Conservation (phyloP, 352 stramenopile genomes). For the Phytophthora litchii region DNA sequence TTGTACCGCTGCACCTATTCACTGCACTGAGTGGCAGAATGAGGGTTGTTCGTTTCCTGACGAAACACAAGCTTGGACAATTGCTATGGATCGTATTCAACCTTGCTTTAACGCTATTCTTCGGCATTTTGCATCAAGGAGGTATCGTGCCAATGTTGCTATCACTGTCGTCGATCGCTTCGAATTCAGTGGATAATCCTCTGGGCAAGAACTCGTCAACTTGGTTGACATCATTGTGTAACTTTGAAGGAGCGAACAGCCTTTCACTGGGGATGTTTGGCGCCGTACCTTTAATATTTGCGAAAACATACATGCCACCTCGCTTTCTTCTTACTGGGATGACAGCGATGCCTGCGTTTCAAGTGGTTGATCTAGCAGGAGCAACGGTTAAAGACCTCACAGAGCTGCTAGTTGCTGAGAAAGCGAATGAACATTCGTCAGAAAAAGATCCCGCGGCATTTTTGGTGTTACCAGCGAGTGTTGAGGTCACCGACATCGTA, state of each 20-base stretch:
- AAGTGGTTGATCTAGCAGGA: conserved; percentile 61
- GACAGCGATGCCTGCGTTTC: conserved; percentile 26
- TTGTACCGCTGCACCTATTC: conserved; percentile 86
- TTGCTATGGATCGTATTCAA: conserved; percentile 67
- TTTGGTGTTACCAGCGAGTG: conserved; percentile 53
- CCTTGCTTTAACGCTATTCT: conserved; percentile 55
- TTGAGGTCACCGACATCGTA: conserved; percentile 34
- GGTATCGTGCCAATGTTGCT: conserved; percentile 69
- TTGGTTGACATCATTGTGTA: conserved; percentile 35
- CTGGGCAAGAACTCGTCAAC: neutral
- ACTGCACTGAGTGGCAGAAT: conserved; percentile 27
- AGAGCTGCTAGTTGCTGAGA: conserved; percentile 6
- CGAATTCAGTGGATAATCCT: conserved; percentile 6
- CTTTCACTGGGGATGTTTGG: conserved; percentile 9
- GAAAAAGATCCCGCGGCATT: conserved; percentile 24
- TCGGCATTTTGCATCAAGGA: conserved; percentile 75
- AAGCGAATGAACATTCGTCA: conserved; percentile 7
- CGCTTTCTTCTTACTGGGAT: conserved; percentile 67
- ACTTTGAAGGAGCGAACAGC: conserved; percentile 30
- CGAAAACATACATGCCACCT: conserved; percentile 83
- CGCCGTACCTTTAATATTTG: conserved; percentile 57
- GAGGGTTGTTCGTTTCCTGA: conserved; percentile 26
- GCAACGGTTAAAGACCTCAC: conserved; percentile 19
- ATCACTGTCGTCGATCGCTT: conserved; percentile 31
- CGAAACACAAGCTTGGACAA: conserved; percentile 19